These are phyloP conservation scores for Termitomyces sp. DNA, from an alignment of 768 basidiomycete genomes.

Conservation along the genomic window DNA sequence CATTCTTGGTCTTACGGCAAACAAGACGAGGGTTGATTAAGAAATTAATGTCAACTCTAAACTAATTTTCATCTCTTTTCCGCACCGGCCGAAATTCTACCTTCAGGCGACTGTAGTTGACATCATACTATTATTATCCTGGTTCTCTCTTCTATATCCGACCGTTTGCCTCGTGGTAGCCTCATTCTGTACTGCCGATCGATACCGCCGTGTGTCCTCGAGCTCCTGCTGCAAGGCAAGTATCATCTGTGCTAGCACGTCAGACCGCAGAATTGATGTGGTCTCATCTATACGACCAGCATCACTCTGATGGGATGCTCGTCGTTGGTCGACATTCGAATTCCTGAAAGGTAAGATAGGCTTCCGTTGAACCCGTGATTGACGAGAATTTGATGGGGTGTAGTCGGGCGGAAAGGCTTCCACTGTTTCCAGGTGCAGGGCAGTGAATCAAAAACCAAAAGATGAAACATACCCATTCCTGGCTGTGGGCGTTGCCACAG, in stretches of 20 bases:
- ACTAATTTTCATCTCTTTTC: too few species aligned
- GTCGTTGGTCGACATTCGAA: background rate
- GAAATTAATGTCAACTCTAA: too few species aligned
- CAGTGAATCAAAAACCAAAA: background rate
- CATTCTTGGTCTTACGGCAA: too few species aligned
- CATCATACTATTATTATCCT: background rate
- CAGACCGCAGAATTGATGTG: background rate
- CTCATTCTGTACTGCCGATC: background rate
- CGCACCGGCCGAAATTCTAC: too few species aligned
- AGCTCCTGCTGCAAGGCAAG: background rate
- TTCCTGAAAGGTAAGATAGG: background rate
- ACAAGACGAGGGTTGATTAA: too few species aligned
- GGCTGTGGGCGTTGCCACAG: background rate
- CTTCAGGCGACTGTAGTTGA: background rate
- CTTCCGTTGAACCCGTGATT: background rate
- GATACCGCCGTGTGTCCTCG: background rate
- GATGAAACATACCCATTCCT: background rate
- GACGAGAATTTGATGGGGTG: background rate
- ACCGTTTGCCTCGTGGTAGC: background rate
- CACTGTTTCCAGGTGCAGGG: background rate
- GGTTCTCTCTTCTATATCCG: background rate
- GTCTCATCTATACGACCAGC: background rate
- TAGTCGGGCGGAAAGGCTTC: background rate
- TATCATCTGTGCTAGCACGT: background rate
- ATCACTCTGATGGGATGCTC: background rate